Percentiles rank a stretch among this genome's conserved stretches.
Evolutionary conservation across 1,139 yeast species (phyloP).

Genomic region (Nakaseomyces nivariensis): DNA sequence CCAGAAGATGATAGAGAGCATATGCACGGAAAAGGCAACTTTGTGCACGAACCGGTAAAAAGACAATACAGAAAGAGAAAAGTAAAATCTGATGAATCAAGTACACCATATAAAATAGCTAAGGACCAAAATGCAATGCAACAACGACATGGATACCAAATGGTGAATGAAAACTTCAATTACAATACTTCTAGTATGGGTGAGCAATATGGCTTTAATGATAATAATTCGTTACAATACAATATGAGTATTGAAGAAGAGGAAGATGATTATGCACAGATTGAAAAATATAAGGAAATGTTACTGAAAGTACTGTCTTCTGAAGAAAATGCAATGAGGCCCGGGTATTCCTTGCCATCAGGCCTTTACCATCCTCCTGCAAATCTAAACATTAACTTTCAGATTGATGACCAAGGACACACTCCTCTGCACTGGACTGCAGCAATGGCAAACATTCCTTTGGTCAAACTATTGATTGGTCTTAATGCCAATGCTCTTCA

Average conservation of each 20-base stretch:
- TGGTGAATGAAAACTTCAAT: neutral
- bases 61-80: conserved; percentile 1
- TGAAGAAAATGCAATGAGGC: conserved; percentile 35
- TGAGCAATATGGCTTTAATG: neutral
- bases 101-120: neutral
- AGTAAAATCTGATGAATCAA: neutral
- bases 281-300: conserved; percentile 22
- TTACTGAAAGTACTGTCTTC: conserved; percentile 37
- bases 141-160: neutral
- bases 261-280: neutral
- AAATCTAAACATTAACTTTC: conserved; percentile 73
- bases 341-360: conserved; percentile 62
- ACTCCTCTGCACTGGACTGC: conserved; percentile 97
- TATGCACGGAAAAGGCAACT: neutral
- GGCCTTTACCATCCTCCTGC: conserved; percentile 65
- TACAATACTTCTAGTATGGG: neutral
- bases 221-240: neutral
- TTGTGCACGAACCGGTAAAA: neutral
- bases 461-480: conserved; percentile 59
- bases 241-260: neutral
- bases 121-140: neutral
- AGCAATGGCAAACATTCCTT: conserved; percentile 71
- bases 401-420: conserved; percentile 93
- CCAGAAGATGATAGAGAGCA: conserved; percentile 2
- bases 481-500: conserved; percentile 67